Base-by-base conservation (phyloP, 179 eudicot genomes). In the Patellifolia procumbens region DNA sequence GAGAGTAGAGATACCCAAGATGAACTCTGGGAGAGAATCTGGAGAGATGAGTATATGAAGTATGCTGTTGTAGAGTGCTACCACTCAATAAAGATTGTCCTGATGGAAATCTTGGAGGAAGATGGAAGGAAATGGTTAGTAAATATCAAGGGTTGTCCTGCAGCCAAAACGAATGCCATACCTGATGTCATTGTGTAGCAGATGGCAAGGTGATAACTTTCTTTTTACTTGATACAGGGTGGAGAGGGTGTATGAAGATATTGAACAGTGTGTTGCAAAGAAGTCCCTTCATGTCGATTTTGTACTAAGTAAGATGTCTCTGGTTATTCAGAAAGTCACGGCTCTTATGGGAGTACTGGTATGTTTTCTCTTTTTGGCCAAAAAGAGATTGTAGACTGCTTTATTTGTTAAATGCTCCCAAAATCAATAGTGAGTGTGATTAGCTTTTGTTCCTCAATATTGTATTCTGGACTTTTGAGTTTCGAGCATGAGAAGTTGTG, bases 301-400 rank as follows among this genome's bases (percentile, higher is more conserved):
- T 78, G 85, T 78, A 55, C 82, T 96, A 84, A 82, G 68, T 78
- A 94, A 90, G 84, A 85, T 96, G 84, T 76, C 97, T 49, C 89
- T 85, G 81, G 94, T 96, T 58, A 93, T 94, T 63, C 90, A 90
- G 81, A 90, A 93, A 86, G 89, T 96, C 65, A 89, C 96, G 5
- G 97, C 96, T 67, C 85, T 96, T 62, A 88, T 89, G 91, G 99
- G 99, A 83, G 85, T 94, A 72, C 85, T 96, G 99, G 99, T 96
- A 74, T 11, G 96, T 86, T 3, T 65, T 19, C 28, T 64, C 45
- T 71, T 52, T 55, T 49, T 5, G 53, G 13, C 8, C n/a, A n/a
- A n/a, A n/a, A n/a, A n/a, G n/a, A n/a, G n/a, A n/a, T 28, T 24
- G 1, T 34, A 43, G 29, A 34, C 12, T 52, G 24, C 39, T 51